Percentiles rank a stretch among this genome's conserved stretches.
phyloP scores from a whole-genome alignment of 495 filamentous ascomycete genomes.

The Astrocystis sublimbata region DNA sequence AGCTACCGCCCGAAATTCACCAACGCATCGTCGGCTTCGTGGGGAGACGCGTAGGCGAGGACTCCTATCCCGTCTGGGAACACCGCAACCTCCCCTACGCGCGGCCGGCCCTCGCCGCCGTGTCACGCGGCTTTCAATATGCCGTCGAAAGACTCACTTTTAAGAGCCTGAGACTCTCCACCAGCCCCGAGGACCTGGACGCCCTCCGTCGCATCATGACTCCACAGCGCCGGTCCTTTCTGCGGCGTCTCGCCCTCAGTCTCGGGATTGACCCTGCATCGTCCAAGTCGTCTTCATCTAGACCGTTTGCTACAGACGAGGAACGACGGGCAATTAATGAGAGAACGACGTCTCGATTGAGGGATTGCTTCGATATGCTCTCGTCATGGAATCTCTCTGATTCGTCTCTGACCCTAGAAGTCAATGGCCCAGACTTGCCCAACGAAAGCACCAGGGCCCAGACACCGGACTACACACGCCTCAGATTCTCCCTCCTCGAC shows the following conservation, averaged over 20 bases:
- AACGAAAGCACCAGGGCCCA: not conserved
- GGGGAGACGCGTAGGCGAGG: not conserved
- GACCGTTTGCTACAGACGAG: not conserved
- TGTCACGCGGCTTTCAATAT: not conserved
- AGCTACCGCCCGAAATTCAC: not conserved
- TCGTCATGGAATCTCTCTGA: not conserved
- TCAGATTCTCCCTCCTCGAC: not conserved
- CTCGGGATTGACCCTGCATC: not conserved
- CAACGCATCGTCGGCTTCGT: not conserved
- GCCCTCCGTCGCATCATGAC: not conserved
- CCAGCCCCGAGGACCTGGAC: not conserved
- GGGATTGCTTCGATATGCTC: not conserved
- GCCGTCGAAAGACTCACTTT: conserved; percentile 1
- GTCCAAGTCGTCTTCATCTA: too few relatives aligned
- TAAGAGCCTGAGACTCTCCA: not conserved
- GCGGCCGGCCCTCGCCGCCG: not conserved
- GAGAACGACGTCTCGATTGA: not conserved
- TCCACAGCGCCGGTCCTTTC: not conserved
- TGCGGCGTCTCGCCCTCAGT: not conserved
- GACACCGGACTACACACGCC: not conserved
- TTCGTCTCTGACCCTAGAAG: not conserved
- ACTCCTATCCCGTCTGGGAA: not conserved
- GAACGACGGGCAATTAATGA: not conserved
- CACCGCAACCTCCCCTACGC: not conserved
- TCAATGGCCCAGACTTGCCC: not conserved